Evolutionary conservation across 345 rosid species (phyloP), one percentile per base, ranked within the genome.

Genomic region (Cardamine chenopodiifolia): DNA sequence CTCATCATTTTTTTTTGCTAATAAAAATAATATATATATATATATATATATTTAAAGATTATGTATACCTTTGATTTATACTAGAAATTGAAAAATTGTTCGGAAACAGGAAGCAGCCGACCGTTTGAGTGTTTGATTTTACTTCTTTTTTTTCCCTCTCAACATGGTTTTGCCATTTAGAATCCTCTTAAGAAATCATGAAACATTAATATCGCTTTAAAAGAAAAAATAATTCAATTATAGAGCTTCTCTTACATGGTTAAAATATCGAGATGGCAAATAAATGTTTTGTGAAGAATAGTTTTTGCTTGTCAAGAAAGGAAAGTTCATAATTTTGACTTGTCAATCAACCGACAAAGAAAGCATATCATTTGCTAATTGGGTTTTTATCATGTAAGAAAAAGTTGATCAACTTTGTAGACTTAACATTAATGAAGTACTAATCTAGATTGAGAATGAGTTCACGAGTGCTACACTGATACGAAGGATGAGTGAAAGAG

Each of bases 401-500:
- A 56, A 70, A 28, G 39, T 42, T 56, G 14, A 18, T 29, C 19
- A 57, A 34, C 8, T 18, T 11, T 58, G 1, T 18, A 5, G 15
- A 32, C 14, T 34, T 23, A 1, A 23, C 61, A 49, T 11, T 6
- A 4, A 39, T 12, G 4, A 3, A 72, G 9, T 63, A 10, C 34
- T 17, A n/a, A 8, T 66, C 78, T 18, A 74, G 5, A 23, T 42
- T 59, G 72, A 74, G 17, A 35, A 74, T 58, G 53, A 66, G 32
- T 4, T 74, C 53, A 25, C 32, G 47, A 0, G 72, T 66, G 14
- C 60, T 66, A 66, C 72, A 66, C 26, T 74, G 68, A 48, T 60
- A 35, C 5, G 78, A 58, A 19, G 78, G 78, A 47, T 40, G 54
- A 37, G 34, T 58, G 19, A 8, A 66, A 48, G 54, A 59, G 8